Evolutionary conservation across 2,329 filamentous ascomycete species (phyloP).

Genomic region (Ascochyta clinopodiicola): DNA sequence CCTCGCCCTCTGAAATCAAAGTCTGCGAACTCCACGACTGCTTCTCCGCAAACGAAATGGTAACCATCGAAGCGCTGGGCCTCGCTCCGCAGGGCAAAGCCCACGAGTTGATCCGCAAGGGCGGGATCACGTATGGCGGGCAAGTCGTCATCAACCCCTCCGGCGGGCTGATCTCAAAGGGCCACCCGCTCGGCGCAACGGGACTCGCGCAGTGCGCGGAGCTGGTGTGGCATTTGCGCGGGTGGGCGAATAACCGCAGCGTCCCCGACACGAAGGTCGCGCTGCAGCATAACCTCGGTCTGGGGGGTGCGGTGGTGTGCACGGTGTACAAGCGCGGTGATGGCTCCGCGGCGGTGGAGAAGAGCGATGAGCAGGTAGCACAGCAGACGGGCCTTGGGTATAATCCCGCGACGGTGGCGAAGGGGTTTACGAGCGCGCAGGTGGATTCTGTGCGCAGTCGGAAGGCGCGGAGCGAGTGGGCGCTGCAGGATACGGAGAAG

Average conservation of each 20-base stretch:
- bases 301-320: slow-evolving; percentile 89
- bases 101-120: slow-evolving; percentile 84
- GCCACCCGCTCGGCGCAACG: slow-evolving; percentile 90
- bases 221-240: slow-evolving; percentile 91
- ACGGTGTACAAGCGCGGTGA: slow-evolving; percentile 89
- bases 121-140: slow-evolving; percentile 91
- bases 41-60: slow-evolving; percentile 94
- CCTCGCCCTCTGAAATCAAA: slow-evolving; percentile 70
- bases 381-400: slow-evolving; percentile 77
- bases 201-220: slow-evolving; percentile 96
- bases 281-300: slow-evolving; percentile 90
- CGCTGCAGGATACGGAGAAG: slow-evolving; percentile 74
- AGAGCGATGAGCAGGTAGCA: slow-evolving; percentile 70
- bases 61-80: slow-evolving; percentile 84
- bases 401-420: slow-evolving; percentile 88
- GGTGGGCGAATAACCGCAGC: slow-evolving; percentile 91
- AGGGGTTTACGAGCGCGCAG: slow-evolving; percentile 83
- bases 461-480: slow-evolving; percentile 72
- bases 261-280: slow-evolving; percentile 72
- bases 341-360: slow-evolving; percentile 65
- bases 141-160: slow-evolving; percentile 88
- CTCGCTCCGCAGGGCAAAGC: slow-evolving; percentile 80
- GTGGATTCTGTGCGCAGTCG: slow-evolving; percentile 72
- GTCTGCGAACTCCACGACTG: slow-evolving; percentile 96
- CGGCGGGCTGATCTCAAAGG: slow-evolving; percentile 93